These are phyloP conservation scores for Boletus coccyginus DNA, from an alignment of 768 basidiomycete species.

Conservation along the genomic window DNA sequence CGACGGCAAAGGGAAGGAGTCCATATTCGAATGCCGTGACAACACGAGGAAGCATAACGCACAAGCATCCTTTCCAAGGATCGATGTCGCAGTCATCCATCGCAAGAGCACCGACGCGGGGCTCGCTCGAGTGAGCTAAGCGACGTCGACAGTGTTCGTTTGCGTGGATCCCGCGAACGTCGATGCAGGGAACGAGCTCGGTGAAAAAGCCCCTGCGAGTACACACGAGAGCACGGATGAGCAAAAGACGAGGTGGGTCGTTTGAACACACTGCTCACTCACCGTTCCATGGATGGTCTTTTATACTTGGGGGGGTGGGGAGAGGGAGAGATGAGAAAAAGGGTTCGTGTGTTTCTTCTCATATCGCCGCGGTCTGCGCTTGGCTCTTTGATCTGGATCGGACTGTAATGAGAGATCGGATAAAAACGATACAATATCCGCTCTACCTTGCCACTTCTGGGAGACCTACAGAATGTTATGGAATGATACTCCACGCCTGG, in stretches of 20 bases:
- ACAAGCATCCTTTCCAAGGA: conserved; percentile 34
- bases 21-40: background rate
- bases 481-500: conserved; percentile 12
- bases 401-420: conserved; percentile 7
- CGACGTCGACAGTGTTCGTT: conserved; percentile 24
- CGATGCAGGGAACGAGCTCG: conserved; percentile 34
- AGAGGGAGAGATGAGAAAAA: background rate
- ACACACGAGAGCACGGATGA: conserved; percentile 3
- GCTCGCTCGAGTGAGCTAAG: conserved; percentile 26
- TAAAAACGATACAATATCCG: background rate
- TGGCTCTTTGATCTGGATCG: conserved; percentile 1
- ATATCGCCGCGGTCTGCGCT: conserved; percentile 1
- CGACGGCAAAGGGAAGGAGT: background rate
- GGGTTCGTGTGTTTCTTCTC: background rate
- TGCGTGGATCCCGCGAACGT: conserved; percentile 29
- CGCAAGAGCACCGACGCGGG: conserved; percentile 52
- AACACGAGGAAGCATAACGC: conserved; percentile 10
- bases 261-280: conserved; percentile 12
- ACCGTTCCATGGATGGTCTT: conserved; percentile 6
- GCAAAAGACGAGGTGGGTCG: background rate
- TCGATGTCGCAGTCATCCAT: conserved; percentile 76
- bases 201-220: conserved; percentile 7
- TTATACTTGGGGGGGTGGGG: conserved; percentile 13
- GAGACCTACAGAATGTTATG: background rate
- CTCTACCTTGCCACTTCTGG: conserved; percentile 2